phyloP scores from a whole-genome alignment of 2,329 filamentous ascomycete species.

The Microdochium trichocladiopsis region DNA sequence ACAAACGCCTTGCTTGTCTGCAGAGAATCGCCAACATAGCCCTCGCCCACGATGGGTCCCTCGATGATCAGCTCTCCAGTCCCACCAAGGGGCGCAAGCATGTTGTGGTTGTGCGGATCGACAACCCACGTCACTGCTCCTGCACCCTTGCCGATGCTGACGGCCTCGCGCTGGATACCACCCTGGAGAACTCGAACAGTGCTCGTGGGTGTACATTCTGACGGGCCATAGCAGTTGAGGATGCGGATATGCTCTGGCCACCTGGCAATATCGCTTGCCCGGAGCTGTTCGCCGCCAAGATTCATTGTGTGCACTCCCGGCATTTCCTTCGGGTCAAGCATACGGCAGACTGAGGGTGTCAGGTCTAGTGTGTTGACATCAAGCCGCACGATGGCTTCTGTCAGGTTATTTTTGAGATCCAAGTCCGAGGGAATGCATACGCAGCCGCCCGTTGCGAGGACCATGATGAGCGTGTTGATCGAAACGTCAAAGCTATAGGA shows the following conservation, averaged over 20 bases:
- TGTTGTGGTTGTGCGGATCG: conserved; percentile 6
- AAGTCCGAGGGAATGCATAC: conserved; percentile 31
- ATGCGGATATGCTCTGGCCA: conserved; percentile 12
- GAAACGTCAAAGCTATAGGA: conserved; percentile 33
- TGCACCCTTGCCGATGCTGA: conserved; percentile 4
- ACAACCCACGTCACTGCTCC: conserved; percentile 6
- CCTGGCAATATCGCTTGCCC: conserved; percentile 3
- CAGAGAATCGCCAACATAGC: conserved; percentile 33
- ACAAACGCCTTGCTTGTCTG: conserved; percentile 35
- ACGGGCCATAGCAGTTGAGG: conserved; percentile 1
- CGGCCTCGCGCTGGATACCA: conserved; percentile 5
- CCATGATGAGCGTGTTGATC: conserved; percentile 29
- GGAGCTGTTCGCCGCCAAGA: conserved; percentile 18
- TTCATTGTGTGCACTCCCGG: conserved; percentile 6
- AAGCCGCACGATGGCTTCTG: conserved; percentile 11
- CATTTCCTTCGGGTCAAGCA: conserved; percentile 6
- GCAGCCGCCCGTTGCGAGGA: conserved; percentile 27
- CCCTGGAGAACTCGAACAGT: background rate
- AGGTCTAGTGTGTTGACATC: conserved; percentile 6
- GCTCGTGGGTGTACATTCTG: background rate
- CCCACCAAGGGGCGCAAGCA: conserved; percentile 8
- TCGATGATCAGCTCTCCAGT: conserved; percentile 14
- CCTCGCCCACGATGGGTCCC: conserved; percentile 31
- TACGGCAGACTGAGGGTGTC: conserved; percentile 7
- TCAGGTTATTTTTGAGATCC: conserved; percentile 28